phyloP scores from a whole-genome alignment of 495 filamentous ascomycete genomes.

The Xylaria nigripes region DNA sequence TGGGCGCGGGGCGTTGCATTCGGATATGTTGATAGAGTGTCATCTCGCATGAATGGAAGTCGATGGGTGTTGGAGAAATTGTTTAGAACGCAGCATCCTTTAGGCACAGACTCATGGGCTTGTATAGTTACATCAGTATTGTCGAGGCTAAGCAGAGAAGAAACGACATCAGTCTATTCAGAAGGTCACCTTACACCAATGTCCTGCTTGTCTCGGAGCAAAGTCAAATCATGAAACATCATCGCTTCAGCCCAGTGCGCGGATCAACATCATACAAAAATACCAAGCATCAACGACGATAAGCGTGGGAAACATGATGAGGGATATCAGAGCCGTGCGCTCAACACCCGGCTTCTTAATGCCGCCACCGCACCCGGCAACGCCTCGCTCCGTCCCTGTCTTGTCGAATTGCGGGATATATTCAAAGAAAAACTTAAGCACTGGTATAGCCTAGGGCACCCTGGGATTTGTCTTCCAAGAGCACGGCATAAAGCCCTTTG shows the following conservation, averaged over 20 bases:
- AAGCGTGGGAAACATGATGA: slow-evolving; percentile 8
- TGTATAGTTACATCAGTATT: background rate
- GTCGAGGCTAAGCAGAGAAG: background rate
- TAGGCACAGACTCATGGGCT: background rate
- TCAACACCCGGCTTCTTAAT: slow-evolving; percentile 10
- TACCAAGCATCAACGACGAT: slow-evolving; percentile 14
- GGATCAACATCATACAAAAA: background rate
- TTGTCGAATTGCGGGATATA: slow-evolving; percentile 46
- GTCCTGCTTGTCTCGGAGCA: background rate
- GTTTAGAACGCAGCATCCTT: background rate
- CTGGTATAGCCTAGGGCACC: slow-evolving; percentile 50
- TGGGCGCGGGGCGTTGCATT: background rate
- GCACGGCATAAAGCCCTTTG: slow-evolving; percentile 43
- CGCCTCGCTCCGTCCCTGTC: slow-evolving; percentile 17
- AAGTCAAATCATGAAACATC: background rate
- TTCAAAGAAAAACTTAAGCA: slow-evolving; percentile 55
- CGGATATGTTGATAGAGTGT: background rate
- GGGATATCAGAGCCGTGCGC: slow-evolving; percentile 14
- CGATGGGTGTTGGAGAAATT: background rate
- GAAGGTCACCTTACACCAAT: background rate
- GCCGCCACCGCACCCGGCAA: background rate
- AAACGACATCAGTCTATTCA: background rate
- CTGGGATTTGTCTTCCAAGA: slow-evolving; percentile 43
- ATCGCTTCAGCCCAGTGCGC: background rate
- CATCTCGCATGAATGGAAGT: background rate